Evolutionary conservation across 345 rosid species (phyloP).

Genomic region (Rubroshorea leprosula): DNA sequence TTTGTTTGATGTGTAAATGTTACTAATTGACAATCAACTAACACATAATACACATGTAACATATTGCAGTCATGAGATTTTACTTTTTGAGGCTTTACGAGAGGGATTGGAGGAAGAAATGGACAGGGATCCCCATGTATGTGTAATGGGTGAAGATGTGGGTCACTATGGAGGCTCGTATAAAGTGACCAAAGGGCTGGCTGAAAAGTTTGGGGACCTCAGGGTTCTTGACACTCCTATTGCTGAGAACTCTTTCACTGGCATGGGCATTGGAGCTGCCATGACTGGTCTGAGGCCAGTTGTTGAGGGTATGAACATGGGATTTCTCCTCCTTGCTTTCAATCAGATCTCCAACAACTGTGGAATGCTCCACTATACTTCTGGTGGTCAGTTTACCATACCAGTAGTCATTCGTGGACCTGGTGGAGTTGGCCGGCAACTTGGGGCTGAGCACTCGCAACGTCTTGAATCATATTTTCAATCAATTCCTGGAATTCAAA

Average conservation of each 20-base stretch:
- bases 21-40: background rate
- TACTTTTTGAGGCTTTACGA: slow-evolving; percentile 85
- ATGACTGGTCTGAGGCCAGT: slow-evolving; percentile 91
- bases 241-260: slow-evolving; percentile 92
- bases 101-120: slow-evolving; percentile 98
- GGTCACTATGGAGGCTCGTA: slow-evolving; percentile 98
- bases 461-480: slow-evolving; percentile 96
- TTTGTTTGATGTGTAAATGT: background rate
- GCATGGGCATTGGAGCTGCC: slow-evolving; percentile 97
- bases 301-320: slow-evolving; percentile 97
- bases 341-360: slow-evolving; percentile 98
- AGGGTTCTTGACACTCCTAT: slow-evolving; percentile 96
- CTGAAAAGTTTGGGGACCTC: slow-evolving; percentile 73
- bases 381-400: slow-evolving; percentile 92
- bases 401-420: slow-evolving; percentile 97
- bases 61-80: slow-evolving; percentile 60
- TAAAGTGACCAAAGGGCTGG: slow-evolving; percentile 81
- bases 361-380: slow-evolving; percentile 98
- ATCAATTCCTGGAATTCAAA: slow-evolving; percentile 96
- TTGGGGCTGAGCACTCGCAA: slow-evolving; percentile 96
- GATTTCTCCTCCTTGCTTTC: slow-evolving; percentile 92
- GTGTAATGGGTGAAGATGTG: slow-evolving; percentile 97
- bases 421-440: slow-evolving; percentile 96
- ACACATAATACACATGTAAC: background rate
- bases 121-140: slow-evolving; percentile 82